Conservation (phyloP, 176 grass and related monocot genomes). For the Avena sativa region DNA sequence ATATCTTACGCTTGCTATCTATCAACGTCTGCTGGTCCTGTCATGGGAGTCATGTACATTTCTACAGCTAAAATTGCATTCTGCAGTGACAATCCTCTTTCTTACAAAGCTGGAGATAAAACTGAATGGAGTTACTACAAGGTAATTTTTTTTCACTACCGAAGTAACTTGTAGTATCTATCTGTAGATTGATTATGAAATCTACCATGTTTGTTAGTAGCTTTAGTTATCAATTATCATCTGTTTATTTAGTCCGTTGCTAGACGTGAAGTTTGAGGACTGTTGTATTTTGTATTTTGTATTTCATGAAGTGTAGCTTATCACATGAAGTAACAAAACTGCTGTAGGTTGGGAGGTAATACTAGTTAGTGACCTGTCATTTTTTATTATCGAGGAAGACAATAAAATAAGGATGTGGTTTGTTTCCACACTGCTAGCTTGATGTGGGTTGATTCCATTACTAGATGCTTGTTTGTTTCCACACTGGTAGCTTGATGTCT, state of each 20-base stretch:
- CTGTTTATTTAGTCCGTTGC: background rate
- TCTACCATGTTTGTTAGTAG: background rate
- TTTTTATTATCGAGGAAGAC: background rate
- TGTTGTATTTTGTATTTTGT: constrained; percentile 2
- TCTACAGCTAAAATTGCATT: constrained; percentile 93
- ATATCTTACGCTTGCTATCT: constrained; percentile 82
- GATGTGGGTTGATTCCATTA: background rate
- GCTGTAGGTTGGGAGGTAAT: background rate
- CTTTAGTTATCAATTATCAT: constrained; percentile 10
- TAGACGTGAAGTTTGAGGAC: background rate
- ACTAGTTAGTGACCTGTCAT: background rate
- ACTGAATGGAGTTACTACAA: constrained; percentile 97
- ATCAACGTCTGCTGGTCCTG: constrained; percentile 92
- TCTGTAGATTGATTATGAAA: constrained; percentile 17
- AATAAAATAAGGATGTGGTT: background rate
- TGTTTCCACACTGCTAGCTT: background rate
- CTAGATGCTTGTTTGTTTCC: background rate
- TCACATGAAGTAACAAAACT: background rate
- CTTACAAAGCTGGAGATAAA: constrained; percentile 86
- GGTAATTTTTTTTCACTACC: constrained; percentile 38
- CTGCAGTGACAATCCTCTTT: constrained; percentile 86
- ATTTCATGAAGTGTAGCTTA: constrained; percentile 25
- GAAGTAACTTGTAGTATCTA: constrained; percentile 14
- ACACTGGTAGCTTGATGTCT: background rate
- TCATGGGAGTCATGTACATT: constrained; percentile 93